Evolutionary conservation across 1,284 basidiomycete genomes (phyloP).

Genomic region (Apiotrichum sp.): DNA sequence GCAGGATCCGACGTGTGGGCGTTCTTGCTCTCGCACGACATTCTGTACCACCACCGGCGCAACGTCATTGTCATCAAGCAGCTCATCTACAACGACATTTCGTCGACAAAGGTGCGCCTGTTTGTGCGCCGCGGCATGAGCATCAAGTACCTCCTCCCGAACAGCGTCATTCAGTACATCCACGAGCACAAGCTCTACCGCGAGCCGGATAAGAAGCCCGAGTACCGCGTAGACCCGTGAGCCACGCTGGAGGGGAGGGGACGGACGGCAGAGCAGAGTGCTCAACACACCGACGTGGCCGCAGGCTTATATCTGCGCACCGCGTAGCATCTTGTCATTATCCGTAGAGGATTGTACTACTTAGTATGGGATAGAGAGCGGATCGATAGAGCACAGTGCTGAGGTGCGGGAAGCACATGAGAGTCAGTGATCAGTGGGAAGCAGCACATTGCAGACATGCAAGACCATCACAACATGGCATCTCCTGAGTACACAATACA

Average conservation of each 20-base stretch:
- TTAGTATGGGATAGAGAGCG: background rate
- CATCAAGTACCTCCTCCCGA: conserved; percentile 86
- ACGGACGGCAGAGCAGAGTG: background rate
- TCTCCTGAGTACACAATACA: no score
- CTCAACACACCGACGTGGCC: no score
- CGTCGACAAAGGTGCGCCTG: conserved; percentile 82
- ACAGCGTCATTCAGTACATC: conserved; percentile 91
- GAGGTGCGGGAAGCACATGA: no score
- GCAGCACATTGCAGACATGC: no score
- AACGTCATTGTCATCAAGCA: conserved; percentile 94
- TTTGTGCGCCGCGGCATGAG: conserved; percentile 89
- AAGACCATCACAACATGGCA: no score
- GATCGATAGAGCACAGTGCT: no score
- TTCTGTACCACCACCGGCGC: conserved; percentile 53
- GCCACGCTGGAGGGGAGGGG: background rate
- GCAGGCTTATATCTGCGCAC: no score
- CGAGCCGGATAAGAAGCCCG: conserved; percentile 19
- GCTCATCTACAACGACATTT: conserved; percentile 97
- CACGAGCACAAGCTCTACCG: conserved; percentile 52
- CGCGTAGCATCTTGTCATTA: background rate
- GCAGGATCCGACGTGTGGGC: conserved; percentile 82
- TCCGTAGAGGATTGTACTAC: background rate
- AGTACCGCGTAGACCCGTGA: background rate
- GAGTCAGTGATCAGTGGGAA: no score
- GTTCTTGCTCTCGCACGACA: conserved; percentile 54